phyloP scores from a whole-genome alignment of 768 basidiomycete genomes.

The Termitomyces sp. region DNA sequence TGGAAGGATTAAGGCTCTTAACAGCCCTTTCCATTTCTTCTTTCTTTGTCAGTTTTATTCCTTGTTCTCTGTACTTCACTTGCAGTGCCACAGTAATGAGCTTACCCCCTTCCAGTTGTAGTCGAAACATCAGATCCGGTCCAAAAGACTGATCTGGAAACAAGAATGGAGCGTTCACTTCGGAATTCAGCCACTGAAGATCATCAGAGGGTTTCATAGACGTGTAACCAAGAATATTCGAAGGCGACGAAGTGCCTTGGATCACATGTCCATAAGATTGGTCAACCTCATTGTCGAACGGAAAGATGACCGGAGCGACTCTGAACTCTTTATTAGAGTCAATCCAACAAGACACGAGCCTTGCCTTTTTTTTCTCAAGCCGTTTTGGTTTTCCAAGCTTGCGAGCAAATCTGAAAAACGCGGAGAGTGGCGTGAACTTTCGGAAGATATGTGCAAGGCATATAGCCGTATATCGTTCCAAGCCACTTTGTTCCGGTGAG shows the following conservation, averaged over 20 bases:
- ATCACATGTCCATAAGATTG: not conserved
- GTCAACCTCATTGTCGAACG: not conserved
- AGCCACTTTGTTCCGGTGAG: not conserved
- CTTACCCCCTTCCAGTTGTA: not conserved
- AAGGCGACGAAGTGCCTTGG: not conserved
- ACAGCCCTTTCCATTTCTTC: not conserved
- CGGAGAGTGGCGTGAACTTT: not conserved
- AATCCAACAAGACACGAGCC: slow-evolving; percentile 6
- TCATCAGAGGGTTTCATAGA: not conserved
- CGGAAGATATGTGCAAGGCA: not conserved
- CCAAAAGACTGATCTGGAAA: slow-evolving; percentile 1
- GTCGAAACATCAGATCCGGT: slow-evolving; percentile 1
- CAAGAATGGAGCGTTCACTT: not conserved
- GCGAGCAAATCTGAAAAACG: not conserved
- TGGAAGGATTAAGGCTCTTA: not conserved
- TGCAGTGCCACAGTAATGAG: slow-evolving; percentile 3
- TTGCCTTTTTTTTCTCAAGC: not conserved
- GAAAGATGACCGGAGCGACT: not conserved
- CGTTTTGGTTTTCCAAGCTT: not conserved
- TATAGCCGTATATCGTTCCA: not conserved
- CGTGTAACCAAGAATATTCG: not conserved
- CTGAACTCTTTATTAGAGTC: not conserved
- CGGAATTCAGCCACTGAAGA: not conserved
- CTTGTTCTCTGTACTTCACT: not conserved
- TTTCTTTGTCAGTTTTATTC: not conserved